Base-by-base conservation (phyloP, 176 grass and related monocot genomes). In the Musa beccarii region DNA sequence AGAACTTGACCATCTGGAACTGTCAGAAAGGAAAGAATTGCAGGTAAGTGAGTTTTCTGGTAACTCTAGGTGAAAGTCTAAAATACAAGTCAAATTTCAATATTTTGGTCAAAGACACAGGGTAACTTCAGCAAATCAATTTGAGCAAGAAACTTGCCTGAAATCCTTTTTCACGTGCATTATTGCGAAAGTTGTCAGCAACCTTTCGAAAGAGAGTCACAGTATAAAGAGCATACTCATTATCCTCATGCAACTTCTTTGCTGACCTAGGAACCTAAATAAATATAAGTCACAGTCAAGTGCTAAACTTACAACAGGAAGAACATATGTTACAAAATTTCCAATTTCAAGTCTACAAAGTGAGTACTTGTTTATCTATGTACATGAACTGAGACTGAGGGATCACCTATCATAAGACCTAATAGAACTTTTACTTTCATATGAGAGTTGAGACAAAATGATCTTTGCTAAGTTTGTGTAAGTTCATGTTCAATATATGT, bases 211-310 rank as follows among this genome's bases (percentile, higher is more conserved):
- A 99, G 64, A 99, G 75, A 80, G 90, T 99, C 57, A 99, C 88
- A 43, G 90, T 94, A 84, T 94, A 94, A 73, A 94, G 86, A 62
- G 93, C 90, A 54, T 96, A 96, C 55, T 96, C 93, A 77, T 90
- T 92, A 67, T 96, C 93, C 53, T 96, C 93, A 10, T 89, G 81
- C 72, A 92, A 69, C 67, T 85, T 85, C 72, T 96, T 92, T 69
- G 93, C 80, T 54, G 93, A 96, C 53, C 93, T 96, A 0, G 93
- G 93, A 13, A 92, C 89, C 93, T 96, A 78, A 63, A 83, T 56
- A 73, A 81, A 52, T 43, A 43, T 0, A 43, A 43, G 34, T 43
- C 34, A 43, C 34, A 6, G 34, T 43, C 34, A 43, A 43, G 3
- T 43, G 34, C 34, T 43, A 43, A 43, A 43, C 34, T 43, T 43